Evolutionary conservation across 441 rosid genomes (phyloP), one percentile per base, ranked within the genome.

Genomic region (Euphorbia celastroides): DNA sequence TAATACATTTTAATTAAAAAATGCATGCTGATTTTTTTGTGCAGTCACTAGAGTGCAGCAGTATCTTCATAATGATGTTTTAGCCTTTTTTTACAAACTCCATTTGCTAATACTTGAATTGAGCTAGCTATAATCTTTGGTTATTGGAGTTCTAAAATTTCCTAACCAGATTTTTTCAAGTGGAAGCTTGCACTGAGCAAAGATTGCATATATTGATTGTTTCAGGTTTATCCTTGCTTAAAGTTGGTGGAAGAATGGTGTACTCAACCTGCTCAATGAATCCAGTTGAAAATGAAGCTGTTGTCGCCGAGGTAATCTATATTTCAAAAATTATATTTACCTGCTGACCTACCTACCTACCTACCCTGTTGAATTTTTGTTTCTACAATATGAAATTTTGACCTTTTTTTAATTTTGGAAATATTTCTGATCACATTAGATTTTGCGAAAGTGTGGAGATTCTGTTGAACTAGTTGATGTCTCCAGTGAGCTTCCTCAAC

Each of bases 211-310:
- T 55, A 26, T 46, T 75, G 59, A 56, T 71, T 81, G 31, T 62
- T 78, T 71, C 78, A 93, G 99, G 98, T 63, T 48, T 92, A 48
- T 78, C 96, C 41, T 72, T 92, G 70, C 83, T 94, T 62, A 88
- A 89, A 86, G 91, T 89, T 75, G 96, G 94, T 73, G 99, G 99
- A 62, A 87, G 89, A 83, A 92, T 94, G 92, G 90, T 94, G 72
- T 94, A 94, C 83, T 94, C 98, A n/a, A 92, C 99, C 64, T 94
- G 98, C 80, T 89, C 98, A 26, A 88, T 92, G 98, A 92, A 94
- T 80, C 98, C 98, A 59, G 85, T 94, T 64, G 98, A 94, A 81
- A 73, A 94, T 75, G 99, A 94, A 78, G 99, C 98, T 64, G 99
- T 94, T 76, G 93, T 92, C 78, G 88, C 97, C 67, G 94, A 89